Evolutionary conservation across 2,329 filamentous ascomycete species (phyloP).

Genomic region (Lecanicillium sp.): DNA sequence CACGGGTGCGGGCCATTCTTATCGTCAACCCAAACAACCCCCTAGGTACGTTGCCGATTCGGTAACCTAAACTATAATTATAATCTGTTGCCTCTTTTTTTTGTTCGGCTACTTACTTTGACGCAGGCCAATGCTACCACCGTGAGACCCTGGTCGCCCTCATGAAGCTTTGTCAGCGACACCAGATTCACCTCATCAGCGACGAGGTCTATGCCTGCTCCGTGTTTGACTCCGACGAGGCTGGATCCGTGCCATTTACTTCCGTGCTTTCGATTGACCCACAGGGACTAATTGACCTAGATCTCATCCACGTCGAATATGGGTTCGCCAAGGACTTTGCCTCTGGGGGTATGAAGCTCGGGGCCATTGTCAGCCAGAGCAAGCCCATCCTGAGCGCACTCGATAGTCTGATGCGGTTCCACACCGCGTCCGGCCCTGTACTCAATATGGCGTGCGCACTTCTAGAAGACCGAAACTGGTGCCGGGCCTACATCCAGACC

Average conservation of each 20-base stretch:
- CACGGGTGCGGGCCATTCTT: slow-evolving; percentile 40
- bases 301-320: slow-evolving; percentile 45
- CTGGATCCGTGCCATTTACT: slow-evolving; percentile 33
- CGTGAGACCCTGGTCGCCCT: slow-evolving; percentile 35
- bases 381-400: slow-evolving; percentile 29
- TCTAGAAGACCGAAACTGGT: slow-evolving; percentile 40
- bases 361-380: slow-evolving; percentile 38
- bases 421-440: slow-evolving; percentile 39
- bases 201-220: slow-evolving; percentile 55
- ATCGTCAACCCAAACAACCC: slow-evolving; percentile 51
- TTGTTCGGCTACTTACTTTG: too few relatives aligned
- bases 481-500: slow-evolving; percentile 35
- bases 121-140: slow-evolving; percentile 36
- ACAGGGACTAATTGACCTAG: slow-evolving; percentile 36
- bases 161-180: slow-evolving; percentile 43
- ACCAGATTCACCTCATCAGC: slow-evolving; percentile 47
- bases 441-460: slow-evolving; percentile 38
- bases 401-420: slow-evolving; percentile 37
- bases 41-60: slow-evolving; percentile 36
- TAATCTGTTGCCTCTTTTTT: too few relatives aligned
- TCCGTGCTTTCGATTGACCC: slow-evolving; percentile 43
- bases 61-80: too few relatives aligned
- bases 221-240: slow-evolving; percentile 35
- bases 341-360: slow-evolving; percentile 45
- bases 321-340: slow-evolving; percentile 46